Base-by-base conservation (phyloP, 441 rosid species). In the Euphorbia schlechtendalii region DNA sequence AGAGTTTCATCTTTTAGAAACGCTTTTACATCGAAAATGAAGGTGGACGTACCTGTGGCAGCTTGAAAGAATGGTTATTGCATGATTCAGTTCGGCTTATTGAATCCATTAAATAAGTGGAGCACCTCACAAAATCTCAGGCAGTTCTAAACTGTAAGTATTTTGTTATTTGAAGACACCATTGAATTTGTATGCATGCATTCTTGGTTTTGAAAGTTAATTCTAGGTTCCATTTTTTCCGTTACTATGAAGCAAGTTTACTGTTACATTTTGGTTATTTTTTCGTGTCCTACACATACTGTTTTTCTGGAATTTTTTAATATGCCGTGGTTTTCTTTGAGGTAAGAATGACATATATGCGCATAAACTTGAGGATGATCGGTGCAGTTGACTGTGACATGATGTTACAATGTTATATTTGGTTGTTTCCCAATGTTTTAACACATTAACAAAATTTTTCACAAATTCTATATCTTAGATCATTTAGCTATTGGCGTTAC, bases 21-120 rank as follows among this genome's bases (percentile, higher is more conserved):
- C 69, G 71, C 67, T 60, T 15, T 59, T 57, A 74, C 76, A 61
- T 67, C 68, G 71, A 78, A 72, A 59, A 46, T 59, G 61, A 72
- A 69, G 49, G 60, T 59, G n/a, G 83, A 71, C 49, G 76, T 81
- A 17, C 81, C 82, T 17, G 74, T 84, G 68, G 87, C 92, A 71
- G 83, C 80, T 65, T 90, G 75, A 72, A 52, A 71, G 71, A 64
- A 57, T n/a, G 30, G 57, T 10, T 72, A 52, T 45, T n/a, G 24
- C 58, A 27, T 30, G 10, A 43, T 8, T 59, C 22, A 45, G 65
- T 14, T 64, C 21, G 41, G 54, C 21, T 38, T 68, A n/a, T 22
- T 18, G 54, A 65, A 61, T 52, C 59, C 25, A 24, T 67, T 34
- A 10, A 8, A 14, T 27, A 1, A 27, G 30, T 54, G 41, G 46